Evolutionary conservation across 2,329 filamentous ascomycete genomes (phyloP), one percentile per base, ranked within the genome.

Genomic region (Neurospora sp.): DNA sequence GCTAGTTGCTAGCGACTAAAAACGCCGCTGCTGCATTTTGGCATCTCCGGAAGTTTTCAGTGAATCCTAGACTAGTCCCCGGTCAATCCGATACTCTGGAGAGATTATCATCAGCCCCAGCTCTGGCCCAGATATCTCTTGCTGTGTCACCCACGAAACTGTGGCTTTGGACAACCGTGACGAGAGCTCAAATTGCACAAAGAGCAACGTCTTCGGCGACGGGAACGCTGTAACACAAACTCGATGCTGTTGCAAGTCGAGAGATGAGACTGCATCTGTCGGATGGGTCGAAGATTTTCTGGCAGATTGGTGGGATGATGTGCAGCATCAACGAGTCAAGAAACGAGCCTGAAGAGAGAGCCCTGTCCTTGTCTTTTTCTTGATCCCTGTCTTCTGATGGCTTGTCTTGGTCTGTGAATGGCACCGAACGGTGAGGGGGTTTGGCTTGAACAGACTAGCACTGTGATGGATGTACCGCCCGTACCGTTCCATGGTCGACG

Each of bases 261-360:
- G 52, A 62, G 28, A 62, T 33, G 52, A 33, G 52, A 58, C 23
- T 28, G 52, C 52, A 62, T 36, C 52, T 62, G 52, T 62, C 52
- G 15, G 52, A 33, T n/a, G 28, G 52, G 28, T 62, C 23, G 52
- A 62, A 36, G 23, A 36, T 62, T 62, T 62, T 62, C 13, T 62
- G 52, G 52, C 52, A 17, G 52, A 68, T 73, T 66, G 72, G 72
- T 71, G 72, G 66, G 72, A 75, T 75, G 74, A 76, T 76, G 74
- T 76, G 74, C 75, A 75, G 72, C 70, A 69, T 67, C 72, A 72
- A 72, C 74, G 75, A 76, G 75, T 76, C 75, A 76, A 75, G 74
- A 73, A 73, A 72, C 71, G 71, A 66, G 70, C 71, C 71, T 66
- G 72, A 70, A 73, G 71, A 70, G 68, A 68, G 68, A 70, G 69